Percentiles rank a stretch among this genome's conserved stretches.
These are phyloP conservation scores for Lactifluus subvellereus DNA, from an alignment of 768 basidiomycete genomes.

Conservation along the genomic window DNA sequence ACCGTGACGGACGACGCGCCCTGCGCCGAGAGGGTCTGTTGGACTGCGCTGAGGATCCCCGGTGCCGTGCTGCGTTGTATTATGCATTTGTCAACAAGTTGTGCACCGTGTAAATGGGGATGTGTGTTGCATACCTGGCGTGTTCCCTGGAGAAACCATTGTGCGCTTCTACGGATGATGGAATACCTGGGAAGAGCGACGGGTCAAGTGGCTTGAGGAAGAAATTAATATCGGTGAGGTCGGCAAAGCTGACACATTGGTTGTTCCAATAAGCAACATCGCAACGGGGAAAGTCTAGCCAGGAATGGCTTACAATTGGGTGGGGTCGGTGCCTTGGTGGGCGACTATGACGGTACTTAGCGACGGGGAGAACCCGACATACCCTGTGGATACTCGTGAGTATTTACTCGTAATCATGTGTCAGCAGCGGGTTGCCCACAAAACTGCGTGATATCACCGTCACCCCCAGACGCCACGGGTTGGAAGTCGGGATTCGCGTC, in stretches of 20 bases:
- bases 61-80: constrained; percentile 1
- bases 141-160: constrained; percentile 44
- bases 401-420: background rate
- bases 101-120: background rate
- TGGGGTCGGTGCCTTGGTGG: constrained; percentile 37
- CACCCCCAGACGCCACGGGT: constrained; percentile 44
- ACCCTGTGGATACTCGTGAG: constrained; percentile 35
- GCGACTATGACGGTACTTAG: constrained; percentile 34
- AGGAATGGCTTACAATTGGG: constrained; percentile 27
- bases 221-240: constrained; percentile 41
- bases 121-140: constrained; percentile 33
- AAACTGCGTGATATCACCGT: constrained; percentile 40
- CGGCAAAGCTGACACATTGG: constrained; percentile 29
- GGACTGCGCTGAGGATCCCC: background rate
- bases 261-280: background rate
- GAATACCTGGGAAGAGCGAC: constrained; percentile 46
- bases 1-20: constrained; percentile 4
- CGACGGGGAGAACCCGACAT: constrained; percentile 44
- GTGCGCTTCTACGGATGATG: constrained; percentile 39
- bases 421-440: constrained; percentile 30
- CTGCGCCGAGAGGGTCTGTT: background rate
- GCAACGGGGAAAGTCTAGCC: background rate
- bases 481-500: constrained; percentile 43
- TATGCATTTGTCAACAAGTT: background rate
- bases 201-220: constrained; percentile 33